Percentiles rank a stretch among this genome's conserved stretches.
Conservation (phyloP, 148 eudicot species). For the Rhododendron vialii region DNA sequence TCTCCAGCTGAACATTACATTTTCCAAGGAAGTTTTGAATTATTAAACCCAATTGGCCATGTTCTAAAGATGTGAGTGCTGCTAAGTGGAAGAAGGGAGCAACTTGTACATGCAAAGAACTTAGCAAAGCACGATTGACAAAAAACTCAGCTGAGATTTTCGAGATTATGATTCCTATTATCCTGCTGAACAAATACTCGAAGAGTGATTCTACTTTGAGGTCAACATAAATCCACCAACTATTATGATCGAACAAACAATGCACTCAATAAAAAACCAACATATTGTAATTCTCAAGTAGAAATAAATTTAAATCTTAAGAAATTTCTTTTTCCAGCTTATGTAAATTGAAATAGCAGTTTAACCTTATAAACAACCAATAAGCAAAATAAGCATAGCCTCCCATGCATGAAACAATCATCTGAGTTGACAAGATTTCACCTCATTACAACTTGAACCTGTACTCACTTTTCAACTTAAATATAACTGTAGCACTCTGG, state of each 20-base stretch:
- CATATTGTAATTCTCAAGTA: background rate
- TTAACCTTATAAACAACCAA: background rate
- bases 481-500: background rate
- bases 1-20: background rate
- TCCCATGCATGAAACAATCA: background rate
- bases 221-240: background rate
- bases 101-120: background rate
- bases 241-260: background rate
- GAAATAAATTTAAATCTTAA: background rate
- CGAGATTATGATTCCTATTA: background rate
- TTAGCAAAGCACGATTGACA: background rate
- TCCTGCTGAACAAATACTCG: background rate
- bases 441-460: background rate
- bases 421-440: background rate
- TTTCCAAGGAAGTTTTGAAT: background rate
- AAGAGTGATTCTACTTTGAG: background rate
- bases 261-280: background rate
- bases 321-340: background rate
- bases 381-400: background rate
- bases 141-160: background rate
- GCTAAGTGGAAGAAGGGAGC: background rate
- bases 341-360: background rate
- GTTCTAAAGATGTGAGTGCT: background rate
- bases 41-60: background rate
- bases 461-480: background rate